Percentiles rank a stretch among this genome's conserved stretches.
Evolutionary conservation across 176 grass and related monocot genomes (phyloP).

Genomic region (Aegilops umbellulata): DNA sequence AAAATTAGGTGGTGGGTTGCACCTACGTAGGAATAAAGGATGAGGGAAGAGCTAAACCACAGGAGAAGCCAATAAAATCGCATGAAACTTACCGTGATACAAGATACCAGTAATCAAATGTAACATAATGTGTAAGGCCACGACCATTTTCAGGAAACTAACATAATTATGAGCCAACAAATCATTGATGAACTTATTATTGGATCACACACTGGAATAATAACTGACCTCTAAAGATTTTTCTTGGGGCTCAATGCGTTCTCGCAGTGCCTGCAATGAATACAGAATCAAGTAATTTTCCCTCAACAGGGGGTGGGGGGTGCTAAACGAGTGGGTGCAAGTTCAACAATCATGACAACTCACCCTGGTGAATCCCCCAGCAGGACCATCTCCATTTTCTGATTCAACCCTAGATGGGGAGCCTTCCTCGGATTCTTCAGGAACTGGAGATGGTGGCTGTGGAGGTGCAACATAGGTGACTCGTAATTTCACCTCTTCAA

Average conservation of each 20-base stretch:
- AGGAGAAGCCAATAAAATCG: background rate
- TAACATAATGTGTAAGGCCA: background rate
- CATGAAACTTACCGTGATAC: background rate
- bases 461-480: conserved; percentile 81
- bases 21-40: too few relatives aligned
- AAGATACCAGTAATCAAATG: background rate
- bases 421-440: conserved; percentile 86
- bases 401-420: conserved; percentile 64
- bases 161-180: background rate
- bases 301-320: background rate
- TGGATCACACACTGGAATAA: background rate
- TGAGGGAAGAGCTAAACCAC: background rate
- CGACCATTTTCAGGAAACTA: background rate
- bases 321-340: background rate
- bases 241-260: conserved; percentile 49
- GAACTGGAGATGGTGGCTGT: conserved; percentile 85
- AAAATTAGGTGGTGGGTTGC: too few relatives aligned
- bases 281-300: conserved; percentile 19
- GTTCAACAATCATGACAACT: conserved; percentile 48
- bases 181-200: background rate
- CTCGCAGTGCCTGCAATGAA: conserved; percentile 49
- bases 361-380: conserved; percentile 51
- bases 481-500: conserved; percentile 73
- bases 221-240: conserved; percentile 55
- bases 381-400: conserved; percentile 46